These are phyloP conservation scores for Orbilia ellipsospora DNA, from an alignment of 2,329 filamentous ascomycete species.

Conservation along the genomic window DNA sequence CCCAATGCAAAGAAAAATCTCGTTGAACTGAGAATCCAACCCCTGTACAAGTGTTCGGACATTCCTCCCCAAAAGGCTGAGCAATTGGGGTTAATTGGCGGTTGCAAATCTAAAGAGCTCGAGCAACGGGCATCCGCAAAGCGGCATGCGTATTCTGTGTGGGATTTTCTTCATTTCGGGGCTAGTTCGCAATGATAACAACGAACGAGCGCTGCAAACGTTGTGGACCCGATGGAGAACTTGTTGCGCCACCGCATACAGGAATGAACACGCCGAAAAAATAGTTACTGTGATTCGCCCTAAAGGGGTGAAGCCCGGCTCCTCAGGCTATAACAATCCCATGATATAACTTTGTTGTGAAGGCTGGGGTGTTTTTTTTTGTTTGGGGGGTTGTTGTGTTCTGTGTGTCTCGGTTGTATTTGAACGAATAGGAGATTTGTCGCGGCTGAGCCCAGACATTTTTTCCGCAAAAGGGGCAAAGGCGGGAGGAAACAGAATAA, in stretches of 20 bases:
- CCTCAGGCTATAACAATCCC: background rate
- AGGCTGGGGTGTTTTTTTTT: background rate
- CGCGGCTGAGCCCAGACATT: constrained; percentile 2
- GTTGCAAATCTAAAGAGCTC: no score
- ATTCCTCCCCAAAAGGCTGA: no score
- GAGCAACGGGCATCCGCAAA: no score
- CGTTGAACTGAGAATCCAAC: no score
- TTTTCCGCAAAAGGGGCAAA: constrained; percentile 8
- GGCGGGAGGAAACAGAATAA: background rate
- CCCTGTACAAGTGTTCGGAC: no score
- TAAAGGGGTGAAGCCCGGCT: background rate
- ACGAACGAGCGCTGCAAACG: no score
- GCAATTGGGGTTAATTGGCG: no score
- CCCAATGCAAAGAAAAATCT: no score
- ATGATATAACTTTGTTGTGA: no score
- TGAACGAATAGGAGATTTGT: constrained; percentile 12
- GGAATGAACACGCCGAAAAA: constrained; percentile 1
- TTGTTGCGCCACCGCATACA: background rate
- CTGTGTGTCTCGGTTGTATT: background rate
- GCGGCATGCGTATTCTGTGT: no score
- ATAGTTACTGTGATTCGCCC: background rate
- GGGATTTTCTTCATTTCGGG: no score
- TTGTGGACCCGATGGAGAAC: background rate
- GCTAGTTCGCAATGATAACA: no score
- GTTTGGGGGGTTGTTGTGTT: background rate